phyloP scores from a whole-genome alignment of 225 moss, liverwort and hornwort genomes.

The Pseudoscleropodium purum region DNA sequence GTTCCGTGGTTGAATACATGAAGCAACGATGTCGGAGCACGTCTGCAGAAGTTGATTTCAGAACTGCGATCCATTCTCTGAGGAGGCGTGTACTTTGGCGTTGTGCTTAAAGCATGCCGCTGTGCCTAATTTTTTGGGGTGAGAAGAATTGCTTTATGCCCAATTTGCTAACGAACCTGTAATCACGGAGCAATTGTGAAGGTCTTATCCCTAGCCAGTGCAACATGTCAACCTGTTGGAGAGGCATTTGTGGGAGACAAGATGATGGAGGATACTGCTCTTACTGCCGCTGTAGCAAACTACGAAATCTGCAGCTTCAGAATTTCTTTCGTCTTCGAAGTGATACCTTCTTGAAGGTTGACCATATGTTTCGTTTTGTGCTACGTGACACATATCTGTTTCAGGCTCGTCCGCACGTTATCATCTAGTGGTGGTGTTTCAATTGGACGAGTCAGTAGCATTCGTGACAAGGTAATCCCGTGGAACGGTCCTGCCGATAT shows the following conservation, averaged over 20 bases:
- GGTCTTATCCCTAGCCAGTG: background rate
- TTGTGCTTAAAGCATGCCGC: background rate
- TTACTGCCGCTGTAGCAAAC: background rate
- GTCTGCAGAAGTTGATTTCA: background rate
- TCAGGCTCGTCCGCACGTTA: background rate
- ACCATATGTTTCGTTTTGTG: background rate
- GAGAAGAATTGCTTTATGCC: background rate
- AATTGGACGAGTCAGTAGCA: background rate
- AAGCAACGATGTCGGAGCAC: background rate
- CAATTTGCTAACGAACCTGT: background rate
- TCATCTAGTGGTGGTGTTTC: background rate
- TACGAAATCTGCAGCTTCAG: background rate
- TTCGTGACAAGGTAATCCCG: background rate
- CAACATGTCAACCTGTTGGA: background rate
- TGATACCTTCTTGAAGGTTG: background rate
- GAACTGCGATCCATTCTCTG: background rate
- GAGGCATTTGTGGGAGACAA: background rate
- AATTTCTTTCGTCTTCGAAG: background rate
- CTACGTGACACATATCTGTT: background rate
- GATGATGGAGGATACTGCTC: background rate
- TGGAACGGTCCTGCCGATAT: background rate
- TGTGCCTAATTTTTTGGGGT: background rate
- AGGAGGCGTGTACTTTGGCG: background rate
- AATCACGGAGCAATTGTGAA: background rate
- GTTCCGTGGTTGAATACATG: background rate